Base-by-base conservation (phyloP, 2,329 filamentous ascomycete genomes). In the Trichoderma hamatum region DNA sequence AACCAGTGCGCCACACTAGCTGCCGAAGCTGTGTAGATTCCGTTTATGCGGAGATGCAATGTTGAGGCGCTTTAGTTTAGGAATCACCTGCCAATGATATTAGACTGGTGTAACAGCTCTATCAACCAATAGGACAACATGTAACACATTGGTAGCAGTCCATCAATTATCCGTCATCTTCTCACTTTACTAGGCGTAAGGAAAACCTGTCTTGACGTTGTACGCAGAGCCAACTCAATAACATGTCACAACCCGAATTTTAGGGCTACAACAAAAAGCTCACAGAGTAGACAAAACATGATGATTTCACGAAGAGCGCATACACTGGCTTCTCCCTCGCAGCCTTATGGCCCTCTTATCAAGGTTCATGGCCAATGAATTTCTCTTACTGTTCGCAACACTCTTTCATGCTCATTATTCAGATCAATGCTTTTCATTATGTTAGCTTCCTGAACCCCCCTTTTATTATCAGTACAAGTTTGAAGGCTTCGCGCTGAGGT, bases 281-380 rank as follows among this genome's bases (percentile, higher is more conserved):
- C 1, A 36, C 3, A 36, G 34, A 36, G 13, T 16, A 5, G 34
- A 36, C 13, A 36, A 36, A 16, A 5, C 34, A 36, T 6, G 4
- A 39, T 51, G 14, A 21, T 51, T 51, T 67, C 61, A 51, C 19
- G 11, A 58, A 66, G 34, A 51, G 61, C 64, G 43, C 66, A 54
- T 49, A 43, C 58, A 39, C 46, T 70, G 63, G 9, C 58, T 68
- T 55, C 59, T 64, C 26, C 66, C 46, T 70, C 61, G 10, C 39
- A 13, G 56, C n/a, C 66, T 51, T 65, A 62, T 46, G 43, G 26
- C 34, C n/a, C 26, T 46, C 26, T 63, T 63, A 51, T 39, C 30
- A 58, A 11, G 19, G 28, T 51, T 58, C 14, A 32, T 58, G n/a
- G 49, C 36, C 51, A 16, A 28, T 58, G 26, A 24, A 13, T 34